Evolutionary conservation across 371 early-diverging fungal species (phyloP).

Genomic region (Apophysomyces trapeziformis): DNA sequence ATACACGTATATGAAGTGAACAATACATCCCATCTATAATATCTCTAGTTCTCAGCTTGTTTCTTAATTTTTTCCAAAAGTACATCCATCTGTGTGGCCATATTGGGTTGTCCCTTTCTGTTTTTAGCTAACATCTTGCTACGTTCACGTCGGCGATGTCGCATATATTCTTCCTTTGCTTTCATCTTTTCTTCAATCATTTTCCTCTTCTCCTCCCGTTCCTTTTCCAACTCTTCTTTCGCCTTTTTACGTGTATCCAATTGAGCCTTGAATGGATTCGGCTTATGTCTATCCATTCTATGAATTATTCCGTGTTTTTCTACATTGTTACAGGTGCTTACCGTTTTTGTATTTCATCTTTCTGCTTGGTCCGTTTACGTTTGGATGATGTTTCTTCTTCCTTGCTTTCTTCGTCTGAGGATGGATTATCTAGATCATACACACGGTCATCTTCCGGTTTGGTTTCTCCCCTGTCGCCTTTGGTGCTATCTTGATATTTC

Average conservation of each 20-base stretch:
- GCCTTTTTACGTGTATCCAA: constrained; percentile 53
- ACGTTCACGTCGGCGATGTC: constrained; percentile 59
- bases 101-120: constrained; percentile 65
- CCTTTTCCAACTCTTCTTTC: constrained; percentile 46
- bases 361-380: constrained; percentile 9
- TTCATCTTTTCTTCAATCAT: constrained; percentile 46
- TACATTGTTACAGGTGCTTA: background rate
- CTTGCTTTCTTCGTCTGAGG: constrained; percentile 29
- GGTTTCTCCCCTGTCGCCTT: constrained; percentile 13
- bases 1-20: constrained; percentile 1
- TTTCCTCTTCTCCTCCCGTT: constrained; percentile 36
- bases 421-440: constrained; percentile 35
- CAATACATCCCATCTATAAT: constrained; percentile 9
- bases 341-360: background rate
- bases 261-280: constrained; percentile 67
- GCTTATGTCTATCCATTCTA: constrained; percentile 34
- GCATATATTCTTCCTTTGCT: constrained; percentile 57
- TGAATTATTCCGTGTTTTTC: background rate
- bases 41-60: background rate
- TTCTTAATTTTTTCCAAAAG: constrained; percentile 64
- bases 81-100: constrained; percentile 67
- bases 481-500: constrained; percentile 33
- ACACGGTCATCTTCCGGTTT: constrained; percentile 30
- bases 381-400: constrained; percentile 40
- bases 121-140: constrained; percentile 63